A percentile compares a stretch with the other conserved stretches of the same genome.
These are phyloP conservation scores for Colletotrichum gloeosporioides DNA, from an alignment of 2,329 filamentous ascomycete species.

Conservation along the genomic window DNA sequence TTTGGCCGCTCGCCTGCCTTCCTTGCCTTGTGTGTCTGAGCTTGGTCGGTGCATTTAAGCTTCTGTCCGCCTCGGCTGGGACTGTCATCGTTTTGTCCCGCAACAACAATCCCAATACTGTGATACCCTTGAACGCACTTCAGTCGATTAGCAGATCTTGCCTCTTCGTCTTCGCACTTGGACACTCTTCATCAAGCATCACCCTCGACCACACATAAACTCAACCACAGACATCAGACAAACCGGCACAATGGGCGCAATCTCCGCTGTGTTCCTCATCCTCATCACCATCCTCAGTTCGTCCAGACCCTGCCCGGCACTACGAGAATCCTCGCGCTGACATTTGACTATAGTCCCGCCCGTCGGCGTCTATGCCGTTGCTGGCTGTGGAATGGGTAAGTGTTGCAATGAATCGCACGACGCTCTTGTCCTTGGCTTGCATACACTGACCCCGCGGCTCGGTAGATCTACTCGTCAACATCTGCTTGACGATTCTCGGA, in stretches of 20 bases:
- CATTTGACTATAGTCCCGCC: slow-evolving; percentile 62
- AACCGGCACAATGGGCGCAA: slow-evolving; percentile 50
- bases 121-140: slow-evolving; percentile 1
- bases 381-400: slow-evolving; percentile 65
- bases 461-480: slow-evolving; percentile 69
- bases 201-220: background rate
- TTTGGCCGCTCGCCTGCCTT: background rate
- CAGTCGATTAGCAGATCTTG: background rate
- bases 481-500: slow-evolving; percentile 70
- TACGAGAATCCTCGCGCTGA: slow-evolving; percentile 25
- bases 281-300: slow-evolving; percentile 59
- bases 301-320: slow-evolving; percentile 38
- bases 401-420: background rate
- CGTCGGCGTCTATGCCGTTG: slow-evolving; percentile 66
- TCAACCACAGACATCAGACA: slow-evolving; percentile 11
- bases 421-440: background rate
- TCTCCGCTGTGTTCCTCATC: slow-evolving; percentile 53
- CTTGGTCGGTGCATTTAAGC: slow-evolving; percentile 6
- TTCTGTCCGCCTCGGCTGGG: slow-evolving; percentile 8
- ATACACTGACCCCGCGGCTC: background rate
- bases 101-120: background rate
- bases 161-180: background rate
- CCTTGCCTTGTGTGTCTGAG: background rate
- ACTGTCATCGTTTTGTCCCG: background rate
- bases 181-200: slow-evolving; percentile 1